These are phyloP conservation scores for Colletotrichum lini DNA, from an alignment of 2,329 filamentous ascomycete genomes.

Conservation along the genomic window DNA sequence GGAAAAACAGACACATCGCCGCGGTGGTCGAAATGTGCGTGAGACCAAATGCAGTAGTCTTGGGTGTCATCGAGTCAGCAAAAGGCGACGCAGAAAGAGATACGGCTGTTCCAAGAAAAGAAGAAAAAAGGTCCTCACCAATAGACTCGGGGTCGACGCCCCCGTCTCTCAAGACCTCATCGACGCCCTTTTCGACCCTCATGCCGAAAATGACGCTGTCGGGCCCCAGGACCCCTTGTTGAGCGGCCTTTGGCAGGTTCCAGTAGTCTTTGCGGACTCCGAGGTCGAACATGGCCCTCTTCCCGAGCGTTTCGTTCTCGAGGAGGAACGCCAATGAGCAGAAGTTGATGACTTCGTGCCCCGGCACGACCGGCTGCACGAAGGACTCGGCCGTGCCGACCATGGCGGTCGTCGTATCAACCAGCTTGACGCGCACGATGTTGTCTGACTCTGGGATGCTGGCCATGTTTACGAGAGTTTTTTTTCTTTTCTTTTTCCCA, in stretches of 20 bases:
- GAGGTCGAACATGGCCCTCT: slow-evolving; percentile 41
- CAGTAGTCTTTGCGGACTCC: slow-evolving; percentile 43
- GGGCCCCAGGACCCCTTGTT: slow-evolving; percentile 22
- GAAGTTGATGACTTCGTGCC: slow-evolving; percentile 44
- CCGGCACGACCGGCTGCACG: slow-evolving; percentile 37
- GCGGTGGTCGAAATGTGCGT: slow-evolving; percentile 50
- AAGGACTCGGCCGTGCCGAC: slow-evolving; percentile 39
- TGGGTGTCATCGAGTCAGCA: background rate
- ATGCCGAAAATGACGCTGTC: slow-evolving; percentile 32
- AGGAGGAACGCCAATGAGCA: slow-evolving; percentile 42
- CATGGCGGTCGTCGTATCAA: slow-evolving; percentile 41
- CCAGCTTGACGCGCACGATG: slow-evolving; percentile 41
- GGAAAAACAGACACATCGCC: slow-evolving; percentile 48
- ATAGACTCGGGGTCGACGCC: slow-evolving; percentile 35
- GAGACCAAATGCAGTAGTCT: slow-evolving; percentile 49
- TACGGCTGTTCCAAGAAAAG: background rate
- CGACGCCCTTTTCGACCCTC: slow-evolving; percentile 37
- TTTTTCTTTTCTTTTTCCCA: background rate
- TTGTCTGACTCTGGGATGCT: slow-evolving; percentile 35
- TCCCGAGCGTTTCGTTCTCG: slow-evolving; percentile 39
- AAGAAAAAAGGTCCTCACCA: slow-evolving; percentile 1
- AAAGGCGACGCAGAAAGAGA: background rate
- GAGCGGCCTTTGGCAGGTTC: slow-evolving; percentile 24
- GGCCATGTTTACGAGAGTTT: slow-evolving; percentile 6
- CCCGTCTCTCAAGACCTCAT: slow-evolving; percentile 39